Percentiles rank a stretch among this genome's conserved stretches.
phyloP scores from a whole-genome alignment of 306 rosid genomes.

The Begonia peltatifolia region DNA sequence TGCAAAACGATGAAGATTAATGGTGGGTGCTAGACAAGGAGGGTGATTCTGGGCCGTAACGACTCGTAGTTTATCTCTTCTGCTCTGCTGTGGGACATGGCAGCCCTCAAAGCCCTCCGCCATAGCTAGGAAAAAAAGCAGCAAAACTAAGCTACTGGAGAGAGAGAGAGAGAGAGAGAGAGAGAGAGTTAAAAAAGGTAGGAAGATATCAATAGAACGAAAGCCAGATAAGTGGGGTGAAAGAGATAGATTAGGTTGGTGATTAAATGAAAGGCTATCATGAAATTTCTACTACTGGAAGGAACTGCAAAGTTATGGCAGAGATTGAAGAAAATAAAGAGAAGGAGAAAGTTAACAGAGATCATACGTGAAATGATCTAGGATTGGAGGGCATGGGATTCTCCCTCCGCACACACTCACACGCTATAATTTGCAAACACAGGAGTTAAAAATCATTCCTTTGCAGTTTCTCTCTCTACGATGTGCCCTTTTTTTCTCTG shows the following conservation, averaged over 20 bases:
- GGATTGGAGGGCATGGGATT: conserved; percentile 15
- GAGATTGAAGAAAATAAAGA: background rate
- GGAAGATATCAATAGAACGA: too few relatives aligned
- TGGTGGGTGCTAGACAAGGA: conserved; percentile 9
- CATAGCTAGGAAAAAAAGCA: conserved; percentile 20
- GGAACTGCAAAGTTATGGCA: conserved; percentile 1
- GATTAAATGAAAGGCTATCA: background rate
- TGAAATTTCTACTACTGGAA: background rate
- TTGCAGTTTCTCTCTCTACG: background rate
- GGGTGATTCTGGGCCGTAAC: conserved; percentile 14
- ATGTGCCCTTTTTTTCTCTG: background rate
- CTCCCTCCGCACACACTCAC: conserved; percentile 2
- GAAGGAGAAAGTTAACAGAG: conserved; percentile 2
- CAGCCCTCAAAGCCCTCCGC: conserved; percentile 59
- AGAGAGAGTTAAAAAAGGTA: background rate
- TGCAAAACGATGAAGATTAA: conserved; percentile 1
- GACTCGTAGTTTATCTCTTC: conserved; percentile 67
- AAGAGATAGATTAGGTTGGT: conserved; percentile 1
- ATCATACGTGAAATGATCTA: conserved; percentile 1
- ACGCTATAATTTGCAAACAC: background rate
- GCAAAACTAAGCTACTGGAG: background rate
- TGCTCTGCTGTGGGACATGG: conserved; percentile 78
- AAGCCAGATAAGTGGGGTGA: background rate
- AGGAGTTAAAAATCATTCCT: background rate
- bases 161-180: background rate